These are phyloP conservation scores for Ceriops decandra DNA, from an alignment of 345 rosid species.

Conservation along the genomic window DNA sequence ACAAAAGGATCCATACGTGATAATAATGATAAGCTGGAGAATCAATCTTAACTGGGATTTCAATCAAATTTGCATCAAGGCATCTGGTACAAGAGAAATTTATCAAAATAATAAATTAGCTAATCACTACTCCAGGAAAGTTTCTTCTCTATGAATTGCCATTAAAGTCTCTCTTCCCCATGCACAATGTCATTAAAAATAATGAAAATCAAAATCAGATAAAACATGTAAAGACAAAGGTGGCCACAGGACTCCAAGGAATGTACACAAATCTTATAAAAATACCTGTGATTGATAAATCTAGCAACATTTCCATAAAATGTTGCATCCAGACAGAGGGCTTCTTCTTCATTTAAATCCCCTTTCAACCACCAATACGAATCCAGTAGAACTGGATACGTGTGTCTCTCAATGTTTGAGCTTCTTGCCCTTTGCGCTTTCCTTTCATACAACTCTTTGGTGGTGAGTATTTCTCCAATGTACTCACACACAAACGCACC, in stretches of 20 bases:
- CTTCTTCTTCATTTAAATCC: conserved; percentile 65
- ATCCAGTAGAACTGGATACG: conserved; percentile 70
- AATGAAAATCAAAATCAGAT: neutral
- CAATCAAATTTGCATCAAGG: conserved; percentile 79
- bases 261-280: conserved; percentile 7
- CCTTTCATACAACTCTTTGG: conserved; percentile 56
- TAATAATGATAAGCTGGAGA: conserved; percentile 81
- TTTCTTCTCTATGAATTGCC: neutral
- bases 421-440: conserved; percentile 32
- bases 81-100: conserved; percentile 45
- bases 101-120: conserved; percentile 3
- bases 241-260: neutral
- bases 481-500: conserved; percentile 88
- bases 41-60: conserved; percentile 87
- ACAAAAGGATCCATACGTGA: conserved; percentile 50
- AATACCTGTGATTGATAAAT: conserved; percentile 89
- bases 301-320: conserved; percentile 74
- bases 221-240: neutral
- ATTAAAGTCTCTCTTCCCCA: neutral
- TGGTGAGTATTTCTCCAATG: conserved; percentile 80
- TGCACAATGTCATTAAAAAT: neutral
- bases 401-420: conserved; percentile 34
- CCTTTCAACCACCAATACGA: conserved; percentile 74
- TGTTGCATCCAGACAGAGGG: conserved; percentile 83
- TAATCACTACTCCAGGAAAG: neutral